Conservation (phyloP, 176 grass and related monocot genomes). For the Stipa capillata region DNA sequence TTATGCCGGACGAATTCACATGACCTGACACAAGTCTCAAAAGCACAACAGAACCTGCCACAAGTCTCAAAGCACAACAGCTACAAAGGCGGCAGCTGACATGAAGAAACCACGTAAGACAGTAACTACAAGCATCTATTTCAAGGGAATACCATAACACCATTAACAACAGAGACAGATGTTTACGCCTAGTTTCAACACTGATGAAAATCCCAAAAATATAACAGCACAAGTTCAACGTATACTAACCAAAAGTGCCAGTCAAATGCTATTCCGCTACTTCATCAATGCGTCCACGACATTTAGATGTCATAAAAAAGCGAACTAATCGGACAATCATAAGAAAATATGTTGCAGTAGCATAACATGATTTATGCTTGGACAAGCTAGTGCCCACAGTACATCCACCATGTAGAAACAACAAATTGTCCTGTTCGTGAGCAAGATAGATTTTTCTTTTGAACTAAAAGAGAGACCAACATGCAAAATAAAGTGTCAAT, state of each 20-base stretch:
- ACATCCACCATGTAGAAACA: slow-evolving; percentile 7
- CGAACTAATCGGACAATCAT: neutral
- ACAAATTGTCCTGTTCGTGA: neutral
- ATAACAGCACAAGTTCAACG: neutral
- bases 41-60: neutral
- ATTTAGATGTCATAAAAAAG: neutral
- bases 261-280: neutral
- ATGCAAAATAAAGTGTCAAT: neutral
- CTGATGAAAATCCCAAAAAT: neutral
- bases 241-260: neutral
- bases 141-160: neutral
- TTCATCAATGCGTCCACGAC: neutral
- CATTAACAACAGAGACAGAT: neutral
- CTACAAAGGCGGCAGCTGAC: neutral
- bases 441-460: neutral
- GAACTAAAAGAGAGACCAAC: neutral
- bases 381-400: neutral
- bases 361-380: neutral
- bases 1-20: neutral
- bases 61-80: no score
- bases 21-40: neutral
- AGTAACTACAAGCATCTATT: neutral
- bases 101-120: neutral
- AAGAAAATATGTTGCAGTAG: neutral
- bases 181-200: neutral